phyloP scores from a whole-genome alignment of 2,329 filamentous ascomycete species.

The Lojkania enalia region DNA sequence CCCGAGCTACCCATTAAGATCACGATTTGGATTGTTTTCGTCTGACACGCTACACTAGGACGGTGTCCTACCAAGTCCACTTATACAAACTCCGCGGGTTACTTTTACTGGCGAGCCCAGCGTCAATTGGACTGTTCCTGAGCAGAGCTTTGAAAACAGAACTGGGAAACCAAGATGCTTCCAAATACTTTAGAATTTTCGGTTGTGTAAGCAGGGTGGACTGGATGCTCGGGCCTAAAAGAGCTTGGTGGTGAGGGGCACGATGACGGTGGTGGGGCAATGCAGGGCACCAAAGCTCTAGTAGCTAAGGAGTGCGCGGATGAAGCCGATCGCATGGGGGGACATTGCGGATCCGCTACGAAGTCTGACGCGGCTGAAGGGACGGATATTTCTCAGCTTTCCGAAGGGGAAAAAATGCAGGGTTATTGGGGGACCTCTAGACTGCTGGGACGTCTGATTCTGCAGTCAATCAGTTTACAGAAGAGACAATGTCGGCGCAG shows the following conservation, averaged over 20 bases:
- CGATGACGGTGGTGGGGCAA: slow-evolving; percentile 4
- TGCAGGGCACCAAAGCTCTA: slow-evolving; percentile 1
- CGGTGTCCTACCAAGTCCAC: too few relatives aligned
- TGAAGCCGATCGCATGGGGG: not conserved
- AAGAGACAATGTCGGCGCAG: not conserved
- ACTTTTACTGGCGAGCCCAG: too few relatives aligned
- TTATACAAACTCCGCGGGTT: too few relatives aligned
- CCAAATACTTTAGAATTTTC: slow-evolving; percentile 7
- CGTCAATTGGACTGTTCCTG: too few relatives aligned
- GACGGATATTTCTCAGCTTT: not conserved
- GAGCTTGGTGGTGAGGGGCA: slow-evolving; percentile 8
- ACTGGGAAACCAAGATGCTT: too few relatives aligned
- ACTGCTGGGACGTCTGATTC: not conserved
- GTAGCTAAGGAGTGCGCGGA: not conserved
- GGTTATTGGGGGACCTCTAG: not conserved
- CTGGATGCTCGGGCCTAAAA: not conserved
- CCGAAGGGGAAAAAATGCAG: too few relatives aligned
- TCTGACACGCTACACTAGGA: too few relatives aligned
- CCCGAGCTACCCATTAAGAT: too few relatives aligned
- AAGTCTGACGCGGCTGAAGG: slow-evolving; percentile 2
- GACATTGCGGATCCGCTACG: slow-evolving; percentile 1
- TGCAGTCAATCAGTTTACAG: not conserved
- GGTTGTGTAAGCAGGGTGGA: not conserved
- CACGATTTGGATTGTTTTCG: too few relatives aligned
- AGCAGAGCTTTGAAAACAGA: too few relatives aligned